These are phyloP conservation scores for Alliaria petiolata DNA, from an alignment of 345 rosid species.

Conservation along the genomic window DNA sequence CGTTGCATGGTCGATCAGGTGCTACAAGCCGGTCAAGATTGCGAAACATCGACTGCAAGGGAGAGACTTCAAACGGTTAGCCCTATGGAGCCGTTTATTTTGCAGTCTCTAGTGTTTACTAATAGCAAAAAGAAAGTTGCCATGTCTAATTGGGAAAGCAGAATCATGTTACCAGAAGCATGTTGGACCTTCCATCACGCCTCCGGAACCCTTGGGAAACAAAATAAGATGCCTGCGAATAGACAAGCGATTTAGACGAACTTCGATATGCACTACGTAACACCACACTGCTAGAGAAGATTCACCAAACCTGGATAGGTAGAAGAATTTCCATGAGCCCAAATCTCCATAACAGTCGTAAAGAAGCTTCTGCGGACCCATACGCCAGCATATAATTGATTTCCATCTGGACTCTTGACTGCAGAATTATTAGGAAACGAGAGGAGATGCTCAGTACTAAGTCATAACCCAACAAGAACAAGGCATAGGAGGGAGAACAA, in stretches of 20 bases:
- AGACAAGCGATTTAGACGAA: neutral
- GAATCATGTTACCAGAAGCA: slow-evolving; percentile 50
- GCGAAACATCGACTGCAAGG: slow-evolving; percentile 44
- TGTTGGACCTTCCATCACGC: slow-evolving; percentile 56
- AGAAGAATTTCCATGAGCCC: slow-evolving; percentile 57
- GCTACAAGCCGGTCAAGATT: slow-evolving; percentile 59
- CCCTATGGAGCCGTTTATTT: neutral
- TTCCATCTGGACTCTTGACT: slow-evolving; percentile 52
- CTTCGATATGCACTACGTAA: neutral
- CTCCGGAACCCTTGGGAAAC: slow-evolving; percentile 47
- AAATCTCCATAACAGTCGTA: slow-evolving; percentile 54
- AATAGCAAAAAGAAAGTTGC: neutral
- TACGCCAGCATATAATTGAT: slow-evolving; percentile 58
- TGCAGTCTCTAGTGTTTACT: neutral
- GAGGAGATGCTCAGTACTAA: neutral
- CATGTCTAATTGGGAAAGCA: slow-evolving; percentile 6
- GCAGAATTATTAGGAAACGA: slow-evolving; percentile 7
- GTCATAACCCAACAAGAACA: neutral
- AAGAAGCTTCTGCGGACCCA: slow-evolving; percentile 61
- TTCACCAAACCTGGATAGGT: slow-evolving; percentile 43
- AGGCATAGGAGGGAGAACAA: neutral
- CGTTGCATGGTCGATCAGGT: slow-evolving; percentile 68
- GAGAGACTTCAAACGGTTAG: neutral
- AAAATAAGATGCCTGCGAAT: slow-evolving; percentile 50
- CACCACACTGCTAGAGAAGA: slow-evolving; percentile 4